Base-by-base conservation (phyloP, 331 rosid species). In the Pyracantha coccinea region DNA sequence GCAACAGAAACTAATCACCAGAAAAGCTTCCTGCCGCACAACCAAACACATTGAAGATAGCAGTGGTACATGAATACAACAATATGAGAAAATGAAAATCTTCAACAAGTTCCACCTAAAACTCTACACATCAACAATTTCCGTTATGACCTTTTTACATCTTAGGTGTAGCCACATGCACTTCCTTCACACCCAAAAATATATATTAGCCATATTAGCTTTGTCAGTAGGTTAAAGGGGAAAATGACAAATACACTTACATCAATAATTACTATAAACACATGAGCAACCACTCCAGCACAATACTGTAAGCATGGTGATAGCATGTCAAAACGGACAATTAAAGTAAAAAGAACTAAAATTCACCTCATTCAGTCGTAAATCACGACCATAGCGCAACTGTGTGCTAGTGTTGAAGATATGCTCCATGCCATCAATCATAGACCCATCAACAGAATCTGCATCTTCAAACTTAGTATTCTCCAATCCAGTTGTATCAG, bases 341-440 rank as follows among this genome's bases (percentile, higher is more conserved):
- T 7, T 19, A 50, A 70, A 3, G 44, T 52, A 52, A 52, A 32
- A 64, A 64, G 80, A 59, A 52, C 73, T 71, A 78, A 65, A 80
- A 69, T 83, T 77, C 57, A 94, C 99, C 99, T 94, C 99, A 71
- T 94, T 94, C 84, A 94, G 85, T 73, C 97, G 88, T 80, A 94
- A 88, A 88, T 94, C 99, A 74, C 90, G 87, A 66, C 99, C 99
- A 86, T 92, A 94, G 13, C 90, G 97, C 88, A 94, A 81, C 80
- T 92, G 99, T 66, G 99, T 94, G 90, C 96, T 92, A 60, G 97
- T 88, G 91, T 90, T 92, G 84, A 94, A 94, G 67, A 94, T 94
- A 83, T 94, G 99, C 77, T 94, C 99, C 99, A 94, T 94, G 72
- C 99, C 99, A 86, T 94, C 97, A 35, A 86, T 83, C 84, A 65